phyloP scores from a whole-genome alignment of 371 early-diverging fungal species.

The Rhizopus stolonifer region DNA sequence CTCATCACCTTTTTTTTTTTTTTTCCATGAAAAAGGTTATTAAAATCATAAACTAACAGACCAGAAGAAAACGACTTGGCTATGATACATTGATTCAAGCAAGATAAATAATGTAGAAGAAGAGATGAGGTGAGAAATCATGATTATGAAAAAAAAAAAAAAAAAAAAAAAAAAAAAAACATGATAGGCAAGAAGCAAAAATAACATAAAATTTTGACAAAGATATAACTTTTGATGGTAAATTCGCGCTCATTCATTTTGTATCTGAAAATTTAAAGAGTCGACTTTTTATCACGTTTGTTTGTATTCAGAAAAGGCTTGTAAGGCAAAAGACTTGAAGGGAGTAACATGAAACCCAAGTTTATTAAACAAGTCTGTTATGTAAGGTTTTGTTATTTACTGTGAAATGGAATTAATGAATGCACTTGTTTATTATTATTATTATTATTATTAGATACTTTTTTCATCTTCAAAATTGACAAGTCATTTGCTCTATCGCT shows the following conservation, averaged over 20 bases:
- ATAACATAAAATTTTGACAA: constrained; percentile 9
- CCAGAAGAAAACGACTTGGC: too few relatives aligned
- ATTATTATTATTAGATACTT: constrained; percentile 15
- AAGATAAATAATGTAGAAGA: too few relatives aligned
- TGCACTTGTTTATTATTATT: constrained; percentile 13
- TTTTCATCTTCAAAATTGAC: constrained; percentile 12
- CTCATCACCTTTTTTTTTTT: too few relatives aligned
- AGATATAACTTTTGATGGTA: constrained; percentile 17
- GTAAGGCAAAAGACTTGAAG: constrained; percentile 12
- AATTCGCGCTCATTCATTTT: constrained; percentile 17
- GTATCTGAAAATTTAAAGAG: constrained; percentile 14
- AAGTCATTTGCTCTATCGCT: constrained; percentile 15
- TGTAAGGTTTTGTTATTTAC: constrained; percentile 12
- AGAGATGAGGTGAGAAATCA: too few relatives aligned
- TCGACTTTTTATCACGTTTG: constrained; percentile 19
- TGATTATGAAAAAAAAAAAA: too few relatives aligned
- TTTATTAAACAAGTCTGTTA: constrained; percentile 10
- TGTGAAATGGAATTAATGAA: constrained; percentile 13
- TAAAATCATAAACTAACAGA: too few relatives aligned
- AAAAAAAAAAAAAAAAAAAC: too few relatives aligned
- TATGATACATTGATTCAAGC: too few relatives aligned
- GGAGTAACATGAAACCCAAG: constrained; percentile 13
- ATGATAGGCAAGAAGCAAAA: constrained; percentile 3
- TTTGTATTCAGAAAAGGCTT: constrained; percentile 16
- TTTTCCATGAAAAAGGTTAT: too few relatives aligned